Conservation (phyloP, 257 asterid species). For the Hygrophila difformis region DNA sequence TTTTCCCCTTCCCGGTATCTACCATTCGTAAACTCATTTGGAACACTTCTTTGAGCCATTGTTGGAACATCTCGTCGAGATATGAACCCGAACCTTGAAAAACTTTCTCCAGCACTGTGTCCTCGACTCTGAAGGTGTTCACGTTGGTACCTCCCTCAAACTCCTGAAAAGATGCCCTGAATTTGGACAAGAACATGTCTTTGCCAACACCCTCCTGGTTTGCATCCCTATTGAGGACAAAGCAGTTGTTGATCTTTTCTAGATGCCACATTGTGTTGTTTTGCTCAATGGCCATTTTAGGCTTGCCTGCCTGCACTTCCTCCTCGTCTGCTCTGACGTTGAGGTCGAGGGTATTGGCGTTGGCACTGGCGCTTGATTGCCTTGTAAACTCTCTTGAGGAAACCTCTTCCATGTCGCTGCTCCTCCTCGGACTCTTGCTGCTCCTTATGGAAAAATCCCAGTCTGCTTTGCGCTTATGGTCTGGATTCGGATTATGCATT, state of each 20-base stretch:
- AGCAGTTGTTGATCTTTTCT: slow-evolving; percentile 32
- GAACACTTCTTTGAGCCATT: slow-evolving; percentile 51
- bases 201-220: slow-evolving; percentile 25
- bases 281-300: slow-evolving; percentile 13
- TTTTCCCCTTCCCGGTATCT: slow-evolving; percentile 20
- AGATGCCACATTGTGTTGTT: slow-evolving; percentile 22
- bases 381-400: slow-evolving; percentile 17
- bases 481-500: slow-evolving; percentile 13
- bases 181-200: slow-evolving; percentile 36
- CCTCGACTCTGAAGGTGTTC: slow-evolving; percentile 30
- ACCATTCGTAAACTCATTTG: slow-evolving; percentile 30
- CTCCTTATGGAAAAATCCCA: slow-evolving; percentile 32
- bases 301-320: slow-evolving; percentile 14
- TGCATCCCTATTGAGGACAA: slow-evolving; percentile 23
- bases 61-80: slow-evolving; percentile 41
- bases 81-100: slow-evolving; percentile 38
- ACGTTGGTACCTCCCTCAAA: slow-evolving; percentile 20
- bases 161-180: slow-evolving; percentile 22
- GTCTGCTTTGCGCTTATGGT: slow-evolving; percentile 42
- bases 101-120: slow-evolving; percentile 32
- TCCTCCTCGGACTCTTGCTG: slow-evolving; percentile 33
- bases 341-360: slow-evolving; percentile 45
- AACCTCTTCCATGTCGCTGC: slow-evolving; percentile 16
- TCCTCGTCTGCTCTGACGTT: slow-evolving; percentile 41
- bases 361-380: slow-evolving; percentile 27